Percentiles rank a stretch among this genome's conserved stretches.
Evolutionary conservation across 495 filamentous ascomycete genomes (phyloP).

Genomic region (Hapsidospora chrysogenum): DNA sequence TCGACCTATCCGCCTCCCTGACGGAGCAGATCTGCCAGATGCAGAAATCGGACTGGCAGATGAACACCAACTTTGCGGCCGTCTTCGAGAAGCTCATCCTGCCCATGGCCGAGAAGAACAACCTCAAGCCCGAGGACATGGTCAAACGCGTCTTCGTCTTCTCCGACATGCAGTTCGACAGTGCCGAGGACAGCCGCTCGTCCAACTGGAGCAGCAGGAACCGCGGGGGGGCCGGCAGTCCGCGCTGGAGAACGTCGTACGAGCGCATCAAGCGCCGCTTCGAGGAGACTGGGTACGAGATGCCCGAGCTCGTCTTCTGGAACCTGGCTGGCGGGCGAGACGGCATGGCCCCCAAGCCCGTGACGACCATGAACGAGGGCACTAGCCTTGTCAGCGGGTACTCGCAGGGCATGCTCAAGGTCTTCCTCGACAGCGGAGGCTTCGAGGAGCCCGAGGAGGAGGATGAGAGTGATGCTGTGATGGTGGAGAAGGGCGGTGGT

Average conservation of each 20-base stretch:
- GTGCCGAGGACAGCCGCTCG: slow-evolving; percentile 3
- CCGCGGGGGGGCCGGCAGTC: background rate
- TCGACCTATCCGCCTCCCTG: slow-evolving; percentile 15
- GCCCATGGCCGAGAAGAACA: slow-evolving; percentile 21
- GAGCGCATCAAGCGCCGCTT: slow-evolving; percentile 22
- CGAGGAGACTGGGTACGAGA: slow-evolving; percentile 23
- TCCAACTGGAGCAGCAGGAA: background rate
- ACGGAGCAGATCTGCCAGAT: slow-evolving; percentile 14
- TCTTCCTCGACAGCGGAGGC: slow-evolving; percentile 23
- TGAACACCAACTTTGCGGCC: slow-evolving; percentile 25
- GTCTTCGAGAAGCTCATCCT: slow-evolving; percentile 27
- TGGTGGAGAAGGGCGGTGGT: slow-evolving; percentile 10
- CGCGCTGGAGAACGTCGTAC: slow-evolving; percentile 17
- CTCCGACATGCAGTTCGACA: slow-evolving; percentile 30
- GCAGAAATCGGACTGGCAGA: slow-evolving; percentile 9
- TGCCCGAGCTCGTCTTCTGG: slow-evolving; percentile 33
- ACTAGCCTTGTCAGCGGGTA: slow-evolving; percentile 27
- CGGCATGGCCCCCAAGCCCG: slow-evolving; percentile 22
- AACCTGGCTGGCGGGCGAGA: slow-evolving; percentile 23
- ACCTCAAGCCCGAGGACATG: slow-evolving; percentile 25
- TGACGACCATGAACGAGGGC: slow-evolving; percentile 14
- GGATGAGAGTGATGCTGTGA: slow-evolving; percentile 8
- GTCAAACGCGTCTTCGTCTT: slow-evolving; percentile 32
- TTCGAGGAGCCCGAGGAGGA: slow-evolving; percentile 21
- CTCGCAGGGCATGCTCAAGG: slow-evolving; percentile 30